Percentiles rank a stretch among this genome's conserved stretches.
Evolutionary conservation across 2,329 filamentous ascomycete species (phyloP).

Genomic region (Trichophyton simii): DNA sequence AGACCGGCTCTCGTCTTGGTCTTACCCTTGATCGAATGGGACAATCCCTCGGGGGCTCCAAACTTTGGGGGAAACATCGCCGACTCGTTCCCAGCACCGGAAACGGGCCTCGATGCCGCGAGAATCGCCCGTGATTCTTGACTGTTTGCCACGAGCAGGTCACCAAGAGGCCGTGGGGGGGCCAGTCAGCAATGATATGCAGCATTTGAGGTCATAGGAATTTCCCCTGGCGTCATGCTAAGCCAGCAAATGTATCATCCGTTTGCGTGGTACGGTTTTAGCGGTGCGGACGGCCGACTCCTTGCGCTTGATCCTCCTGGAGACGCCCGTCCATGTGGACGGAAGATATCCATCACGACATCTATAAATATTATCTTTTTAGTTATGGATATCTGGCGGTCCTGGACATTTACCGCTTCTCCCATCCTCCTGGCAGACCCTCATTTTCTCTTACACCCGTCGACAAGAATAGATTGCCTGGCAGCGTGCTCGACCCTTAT

Average conservation of each 20-base stretch:
- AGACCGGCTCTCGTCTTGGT: not conserved
- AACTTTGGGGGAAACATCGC: not conserved
- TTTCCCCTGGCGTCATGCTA: not conserved
- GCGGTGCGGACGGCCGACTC: too few species aligned
- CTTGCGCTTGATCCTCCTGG: too few species aligned
- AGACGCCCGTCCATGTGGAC: too few species aligned
- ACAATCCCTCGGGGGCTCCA: not conserved
- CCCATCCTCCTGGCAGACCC: not conserved
- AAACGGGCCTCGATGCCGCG: conserved; percentile 1
- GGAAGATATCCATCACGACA: too few species aligned
- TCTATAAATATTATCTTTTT: too few species aligned
- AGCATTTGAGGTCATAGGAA: not conserved
- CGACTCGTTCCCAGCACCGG: not conserved
- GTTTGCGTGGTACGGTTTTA: too few species aligned
- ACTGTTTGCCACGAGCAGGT: not conserved
- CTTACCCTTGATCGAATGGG: not conserved
- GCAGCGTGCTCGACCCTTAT: not conserved
- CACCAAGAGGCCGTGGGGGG: too few species aligned
- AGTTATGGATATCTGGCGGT: not conserved
- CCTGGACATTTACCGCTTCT: not conserved
- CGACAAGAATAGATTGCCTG: not conserved
- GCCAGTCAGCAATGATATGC: not conserved
- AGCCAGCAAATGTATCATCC: too few species aligned
- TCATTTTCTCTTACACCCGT: not conserved
- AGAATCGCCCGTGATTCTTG: not conserved